Conservation (phyloP, 345 rosid genomes). For the Capsella bursapastoris region DNA sequence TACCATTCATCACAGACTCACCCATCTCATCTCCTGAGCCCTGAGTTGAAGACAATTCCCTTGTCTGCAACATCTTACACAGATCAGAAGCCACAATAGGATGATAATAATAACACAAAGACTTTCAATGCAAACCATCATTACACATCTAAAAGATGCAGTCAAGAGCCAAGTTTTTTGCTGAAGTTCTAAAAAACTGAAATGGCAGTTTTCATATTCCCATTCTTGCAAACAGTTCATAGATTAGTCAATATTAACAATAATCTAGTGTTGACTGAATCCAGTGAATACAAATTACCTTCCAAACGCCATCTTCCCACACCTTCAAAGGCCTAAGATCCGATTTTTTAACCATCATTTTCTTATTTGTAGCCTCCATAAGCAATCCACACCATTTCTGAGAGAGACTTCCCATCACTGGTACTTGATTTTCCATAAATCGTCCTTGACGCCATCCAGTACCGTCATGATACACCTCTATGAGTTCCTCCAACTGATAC, state of each 20-base stretch:
- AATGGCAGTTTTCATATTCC: neutral
- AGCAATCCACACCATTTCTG: conserved; percentile 50
- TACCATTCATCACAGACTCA: conserved; percentile 40
- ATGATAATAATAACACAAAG: neutral
- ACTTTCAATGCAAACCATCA: neutral
- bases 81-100: neutral
- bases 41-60: conserved; percentile 42
- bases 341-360: conserved; percentile 40
- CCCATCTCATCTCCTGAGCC: conserved; percentile 28
- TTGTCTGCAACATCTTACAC: conserved; percentile 43
- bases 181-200: neutral
- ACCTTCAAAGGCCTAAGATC: conserved; percentile 63
- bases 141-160: neutral
- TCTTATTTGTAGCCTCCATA: conserved; percentile 52
- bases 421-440: neutral
- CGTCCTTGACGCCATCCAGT: conserved; percentile 23
- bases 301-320: conserved; percentile 39
- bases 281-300: neutral
- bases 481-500: neutral
- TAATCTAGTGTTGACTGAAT: conserved; percentile 17
- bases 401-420: conserved; percentile 34
- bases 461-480: neutral
- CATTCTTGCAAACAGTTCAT: neutral
- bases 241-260: neutral
- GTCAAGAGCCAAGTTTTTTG: neutral